Conservation (phyloP, 2,329 filamentous ascomycete genomes). For the Penicillium psychrosexuale region DNA sequence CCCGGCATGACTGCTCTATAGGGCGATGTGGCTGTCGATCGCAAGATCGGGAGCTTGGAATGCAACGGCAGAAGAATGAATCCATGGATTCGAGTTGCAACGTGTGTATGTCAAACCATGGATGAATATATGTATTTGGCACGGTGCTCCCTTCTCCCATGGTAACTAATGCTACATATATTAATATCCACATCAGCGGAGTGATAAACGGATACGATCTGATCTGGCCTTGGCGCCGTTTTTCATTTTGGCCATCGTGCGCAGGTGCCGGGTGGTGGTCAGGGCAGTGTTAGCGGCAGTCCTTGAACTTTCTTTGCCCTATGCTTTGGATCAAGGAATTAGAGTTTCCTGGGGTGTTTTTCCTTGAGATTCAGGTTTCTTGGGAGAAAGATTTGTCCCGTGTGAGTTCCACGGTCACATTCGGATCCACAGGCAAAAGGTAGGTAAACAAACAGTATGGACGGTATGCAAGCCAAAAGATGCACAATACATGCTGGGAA, state of each 20-base stretch:
- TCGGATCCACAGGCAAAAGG: neutral
- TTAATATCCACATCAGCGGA: neutral
- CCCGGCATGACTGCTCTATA: conserved; percentile 6
- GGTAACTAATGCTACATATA: neutral
- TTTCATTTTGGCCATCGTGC: conserved; percentile 2
- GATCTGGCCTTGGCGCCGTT: conserved; percentile 10
- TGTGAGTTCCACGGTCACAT: conserved; percentile 1
- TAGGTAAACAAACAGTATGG: neutral
- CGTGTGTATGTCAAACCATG: neutral
- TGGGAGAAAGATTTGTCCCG: neutral
- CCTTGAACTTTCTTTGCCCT: conserved; percentile 10
- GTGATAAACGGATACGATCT: conserved; percentile 4
- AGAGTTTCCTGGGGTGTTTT: neutral
- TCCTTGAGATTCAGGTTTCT: neutral
- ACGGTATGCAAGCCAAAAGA: neutral
- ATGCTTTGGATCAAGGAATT: neutral
- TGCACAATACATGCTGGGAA: neutral
- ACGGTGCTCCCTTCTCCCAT: neutral
- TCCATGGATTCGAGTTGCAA: conserved; percentile 2
- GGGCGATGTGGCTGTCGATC: conserved; percentile 18
- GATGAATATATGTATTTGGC: neutral
- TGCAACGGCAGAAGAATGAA: conserved; percentile 16
- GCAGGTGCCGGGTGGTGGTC: conserved; percentile 14
- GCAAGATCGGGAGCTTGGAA: conserved; percentile 16
- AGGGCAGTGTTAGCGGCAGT: conserved; percentile 15